A percentile compares a stretch with the other conserved stretches of the same genome.
phyloP scores from a whole-genome alignment of 495 filamentous ascomycete genomes.

The Chaetomium fimeti region DNA sequence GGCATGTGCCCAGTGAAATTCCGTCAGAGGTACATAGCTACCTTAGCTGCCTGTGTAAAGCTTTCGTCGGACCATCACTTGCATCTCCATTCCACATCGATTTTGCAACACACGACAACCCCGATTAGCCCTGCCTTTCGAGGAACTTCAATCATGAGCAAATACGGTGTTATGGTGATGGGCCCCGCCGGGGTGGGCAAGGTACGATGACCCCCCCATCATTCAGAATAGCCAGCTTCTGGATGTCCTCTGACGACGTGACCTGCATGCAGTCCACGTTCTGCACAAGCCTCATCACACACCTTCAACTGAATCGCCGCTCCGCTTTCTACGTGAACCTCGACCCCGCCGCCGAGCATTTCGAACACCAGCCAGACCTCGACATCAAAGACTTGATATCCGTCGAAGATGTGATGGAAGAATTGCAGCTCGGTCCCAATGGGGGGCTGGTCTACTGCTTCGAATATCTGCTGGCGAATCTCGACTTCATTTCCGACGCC shows the following conservation, averaged over 20 bases:
- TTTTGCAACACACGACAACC: background rate
- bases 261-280: slow-evolving; percentile 70
- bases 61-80: background rate
- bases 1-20: background rate
- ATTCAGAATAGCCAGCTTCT: too few relatives aligned
- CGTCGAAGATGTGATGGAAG: slow-evolving; percentile 97
- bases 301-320: slow-evolving; percentile 82
- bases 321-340: slow-evolving; percentile 96
- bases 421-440: slow-evolving; percentile 89
- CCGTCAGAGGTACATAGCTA: background rate
- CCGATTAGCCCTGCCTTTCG: background rate
- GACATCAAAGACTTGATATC: slow-evolving; percentile 97
- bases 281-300: slow-evolving; percentile 86
- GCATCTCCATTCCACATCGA: background rate
- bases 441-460: slow-evolving; percentile 98
- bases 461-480: slow-evolving; percentile 91
- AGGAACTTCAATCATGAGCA: slow-evolving; percentile 65
- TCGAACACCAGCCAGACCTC: slow-evolving; percentile 86
- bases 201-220: slow-evolving; percentile 43
- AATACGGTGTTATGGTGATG: slow-evolving; percentile 92
- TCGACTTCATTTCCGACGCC: slow-evolving; percentile 87
- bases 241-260: background rate
- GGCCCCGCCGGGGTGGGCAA: slow-evolving; percentile 88
- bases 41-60: too few relatives aligned
- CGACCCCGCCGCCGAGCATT: slow-evolving; percentile 91